Evolutionary conservation across 495 filamentous ascomycete genomes (phyloP).

Genomic region (Hypomontagnella monticulosa): DNA sequence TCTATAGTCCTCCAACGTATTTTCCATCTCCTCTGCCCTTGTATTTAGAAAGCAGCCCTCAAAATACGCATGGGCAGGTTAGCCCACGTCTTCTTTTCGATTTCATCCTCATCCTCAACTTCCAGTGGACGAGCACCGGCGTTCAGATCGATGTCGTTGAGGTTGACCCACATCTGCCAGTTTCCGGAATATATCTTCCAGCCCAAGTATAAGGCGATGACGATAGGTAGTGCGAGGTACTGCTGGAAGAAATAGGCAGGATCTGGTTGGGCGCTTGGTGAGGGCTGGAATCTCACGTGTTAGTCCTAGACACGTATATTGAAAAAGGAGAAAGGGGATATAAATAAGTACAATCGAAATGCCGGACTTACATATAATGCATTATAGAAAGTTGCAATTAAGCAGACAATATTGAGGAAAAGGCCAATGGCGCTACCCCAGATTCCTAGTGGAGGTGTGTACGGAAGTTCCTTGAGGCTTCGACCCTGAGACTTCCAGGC

Average conservation of each 20-base stretch:
- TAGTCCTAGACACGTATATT: slow-evolving; percentile 15
- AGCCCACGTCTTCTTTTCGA: slow-evolving; percentile 44
- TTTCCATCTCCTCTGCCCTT: too few species aligned
- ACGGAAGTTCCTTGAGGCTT: slow-evolving; percentile 60
- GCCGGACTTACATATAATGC: slow-evolving; percentile 54
- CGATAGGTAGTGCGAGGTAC: slow-evolving; percentile 70
- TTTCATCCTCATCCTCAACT: slow-evolving; percentile 33
- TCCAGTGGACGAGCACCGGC: slow-evolving; percentile 44
- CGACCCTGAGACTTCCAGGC: slow-evolving; percentile 63
- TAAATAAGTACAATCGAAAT: neutral
- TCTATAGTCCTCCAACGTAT: too few species aligned
- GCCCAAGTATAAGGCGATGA: slow-evolving; percentile 58
- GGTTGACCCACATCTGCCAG: slow-evolving; percentile 71
- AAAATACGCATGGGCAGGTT: slow-evolving; percentile 46
- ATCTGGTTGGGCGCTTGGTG: slow-evolving; percentile 60
- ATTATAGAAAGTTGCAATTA: slow-evolving; percentile 68
- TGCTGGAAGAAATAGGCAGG: slow-evolving; percentile 69
- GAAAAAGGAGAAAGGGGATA: neutral
- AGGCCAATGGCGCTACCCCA: slow-evolving; percentile 70
- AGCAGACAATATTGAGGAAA: slow-evolving; percentile 63
- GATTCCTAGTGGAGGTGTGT: slow-evolving; percentile 65
- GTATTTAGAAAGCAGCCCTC: slow-evolving; percentile 46
- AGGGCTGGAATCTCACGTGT: slow-evolving; percentile 52
- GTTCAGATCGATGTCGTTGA: slow-evolving; percentile 51
- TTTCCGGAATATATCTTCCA: slow-evolving; percentile 68